A percentile compares a stretch with the other conserved stretches of the same genome.
These are phyloP conservation scores for Xylariaceae sp. DNA, from an alignment of 2,329 filamentous ascomycete species.

Conservation along the genomic window DNA sequence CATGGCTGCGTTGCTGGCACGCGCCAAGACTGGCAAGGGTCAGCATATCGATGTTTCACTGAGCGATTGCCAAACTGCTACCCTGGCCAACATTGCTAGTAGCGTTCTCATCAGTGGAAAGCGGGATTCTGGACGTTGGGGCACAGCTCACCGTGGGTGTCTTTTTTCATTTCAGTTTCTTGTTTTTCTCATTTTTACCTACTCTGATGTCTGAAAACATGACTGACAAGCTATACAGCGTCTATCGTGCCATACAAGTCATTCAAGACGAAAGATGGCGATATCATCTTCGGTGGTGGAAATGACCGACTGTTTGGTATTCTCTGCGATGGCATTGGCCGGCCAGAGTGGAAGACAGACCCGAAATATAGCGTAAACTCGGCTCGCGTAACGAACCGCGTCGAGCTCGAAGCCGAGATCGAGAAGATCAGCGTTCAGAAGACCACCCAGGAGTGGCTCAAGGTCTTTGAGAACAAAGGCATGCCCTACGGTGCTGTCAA, in stretches of 20 bases:
- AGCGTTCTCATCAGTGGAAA: conserved; percentile 84
- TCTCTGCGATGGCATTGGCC: conserved; percentile 55
- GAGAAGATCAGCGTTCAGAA: conserved; percentile 67
- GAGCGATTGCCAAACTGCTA: conserved; percentile 92
- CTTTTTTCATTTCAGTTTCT: no score
- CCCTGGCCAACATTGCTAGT: conserved; percentile 89
- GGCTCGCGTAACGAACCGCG: conserved; percentile 63
- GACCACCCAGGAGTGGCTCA: conserved; percentile 84
- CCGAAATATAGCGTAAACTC: conserved; percentile 57
- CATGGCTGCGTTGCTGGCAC: conserved; percentile 82
- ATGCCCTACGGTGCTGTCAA: conserved; percentile 96
- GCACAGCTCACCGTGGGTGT: conserved; percentile 80
- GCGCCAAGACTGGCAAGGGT: conserved; percentile 68
- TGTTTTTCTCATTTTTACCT: background rate
- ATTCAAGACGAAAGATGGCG: conserved; percentile 68
- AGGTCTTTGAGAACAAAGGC: conserved; percentile 79
- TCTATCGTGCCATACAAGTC: conserved; percentile 94
- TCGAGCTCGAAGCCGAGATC: conserved; percentile 71
- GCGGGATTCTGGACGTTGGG: conserved; percentile 86
- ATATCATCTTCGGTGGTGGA: conserved; percentile 65
- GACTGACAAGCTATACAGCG: conserved; percentile 45
- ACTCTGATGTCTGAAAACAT: background rate
- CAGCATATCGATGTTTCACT: conserved; percentile 90
- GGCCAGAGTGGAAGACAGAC: conserved; percentile 56
- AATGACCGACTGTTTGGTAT: conserved; percentile 65